Evolutionary conservation across 2,329 filamentous ascomycete genomes (phyloP).

Genomic region (Helotiales sp.): DNA sequence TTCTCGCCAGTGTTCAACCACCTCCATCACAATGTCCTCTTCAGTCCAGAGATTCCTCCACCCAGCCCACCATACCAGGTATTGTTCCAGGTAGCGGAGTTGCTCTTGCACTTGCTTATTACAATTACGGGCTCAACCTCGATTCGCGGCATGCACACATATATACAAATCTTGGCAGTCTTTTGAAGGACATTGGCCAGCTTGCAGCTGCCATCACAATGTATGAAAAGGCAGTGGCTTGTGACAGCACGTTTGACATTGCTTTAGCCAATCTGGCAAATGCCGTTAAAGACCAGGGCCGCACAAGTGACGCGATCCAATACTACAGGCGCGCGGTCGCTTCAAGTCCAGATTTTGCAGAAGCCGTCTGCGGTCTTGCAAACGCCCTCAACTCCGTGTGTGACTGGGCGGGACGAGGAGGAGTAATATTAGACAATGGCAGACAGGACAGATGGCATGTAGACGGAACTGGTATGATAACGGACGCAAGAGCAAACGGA

Average conservation of each 20-base stretch:
- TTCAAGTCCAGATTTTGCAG: constrained; percentile 94
- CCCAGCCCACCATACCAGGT: constrained; percentile 67
- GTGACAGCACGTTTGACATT: constrained; percentile 95
- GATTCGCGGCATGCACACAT: constrained; percentile 92
- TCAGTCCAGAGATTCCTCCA: constrained; percentile 40
- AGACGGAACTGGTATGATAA: constrained; percentile 79
- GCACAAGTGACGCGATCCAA: constrained; percentile 86
- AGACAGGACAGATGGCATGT: constrained; percentile 92
- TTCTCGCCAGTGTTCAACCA: constrained; percentile 94
- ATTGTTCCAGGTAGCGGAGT: constrained; percentile 86
- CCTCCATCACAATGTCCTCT: constrained; percentile 47
- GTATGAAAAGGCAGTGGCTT: constrained; percentile 93
- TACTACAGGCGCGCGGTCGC: constrained; percentile 91
- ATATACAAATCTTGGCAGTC: constrained; percentile 93
- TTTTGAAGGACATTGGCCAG: constrained; percentile 95
- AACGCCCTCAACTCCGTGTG: constrained; percentile 97
- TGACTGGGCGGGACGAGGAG: constrained; percentile 89
- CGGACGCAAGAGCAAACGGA: constrained; percentile 68
- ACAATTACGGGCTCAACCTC: constrained; percentile 88
- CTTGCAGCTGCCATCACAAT: constrained; percentile 90
- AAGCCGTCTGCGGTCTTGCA: constrained; percentile 93
- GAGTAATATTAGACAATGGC: constrained; percentile 75
- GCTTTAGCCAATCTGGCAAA: constrained; percentile 96
- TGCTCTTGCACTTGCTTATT: constrained; percentile 87
- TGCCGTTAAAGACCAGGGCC: constrained; percentile 94